Base-by-base conservation (phyloP, 2,329 filamentous ascomycete species). In the Fusarium stilboides region DNA sequence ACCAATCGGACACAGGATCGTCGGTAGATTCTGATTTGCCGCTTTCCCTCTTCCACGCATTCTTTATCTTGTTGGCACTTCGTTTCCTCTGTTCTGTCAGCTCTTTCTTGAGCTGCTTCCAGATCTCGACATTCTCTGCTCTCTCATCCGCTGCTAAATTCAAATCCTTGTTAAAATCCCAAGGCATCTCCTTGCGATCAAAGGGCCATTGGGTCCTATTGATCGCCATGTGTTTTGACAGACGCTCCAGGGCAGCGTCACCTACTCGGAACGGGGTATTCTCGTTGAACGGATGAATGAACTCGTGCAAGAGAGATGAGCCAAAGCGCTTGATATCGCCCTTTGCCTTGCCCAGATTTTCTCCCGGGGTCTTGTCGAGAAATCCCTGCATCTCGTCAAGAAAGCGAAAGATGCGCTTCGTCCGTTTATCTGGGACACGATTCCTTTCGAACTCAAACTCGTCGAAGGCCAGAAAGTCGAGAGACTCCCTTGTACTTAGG, bases 251-350 rank as follows among this genome's bases (percentile, higher is more conserved):
- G 10, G 42, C 31, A 13, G 24, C n/a, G 0, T 49, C 4, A 0
- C 6, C 19, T 17, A 39, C 52, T 28, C 13, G 10, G 17, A 43
- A 50, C 9, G 19, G 10, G 4, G 20, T 2, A 3, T 36, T 22
- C 1, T 52, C n/a, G 49, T 74, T 74, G 0, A n/a, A 37, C 24
- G 68, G 60, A 26, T 55, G 39, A 19, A 75, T 67, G 7, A 65
- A 43, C 9, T 55, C 39, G 24, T 43, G 19, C 19, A 75, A 37
- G 14, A 75, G 43, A 10, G 68, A 75, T 15, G 73, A 61, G 6
- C 71, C 71, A n/a, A 75, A 57, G 8, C 73, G 71, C 53, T 71
- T 75, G 14, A 75, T 47, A 37, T 75, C 73, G 1, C 71, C 65
- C 33, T 55, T 65, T 42, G 68, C 73, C 43, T 66, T 44, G 3